Conservation (phyloP, 1,284 basidiomycete species). For the Chondrostereum purpureum region DNA sequence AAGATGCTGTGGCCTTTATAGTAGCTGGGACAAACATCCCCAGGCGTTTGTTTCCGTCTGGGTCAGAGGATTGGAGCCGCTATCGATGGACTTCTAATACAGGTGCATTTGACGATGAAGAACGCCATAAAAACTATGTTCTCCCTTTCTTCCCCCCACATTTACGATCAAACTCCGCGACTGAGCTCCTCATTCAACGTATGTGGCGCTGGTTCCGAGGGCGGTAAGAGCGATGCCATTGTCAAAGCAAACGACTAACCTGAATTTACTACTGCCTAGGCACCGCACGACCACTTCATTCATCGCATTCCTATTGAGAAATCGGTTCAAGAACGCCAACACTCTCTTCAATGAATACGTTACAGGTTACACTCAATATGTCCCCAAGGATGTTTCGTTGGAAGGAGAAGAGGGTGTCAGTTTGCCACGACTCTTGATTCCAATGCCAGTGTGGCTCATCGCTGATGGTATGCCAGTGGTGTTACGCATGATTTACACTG, state of each 20-base stretch:
- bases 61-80: neutral
- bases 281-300: neutral
- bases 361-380: neutral
- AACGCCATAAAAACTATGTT: neutral
- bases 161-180: too few species aligned
- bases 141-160: neutral
- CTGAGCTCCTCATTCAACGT: neutral
- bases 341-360: neutral
- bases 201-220: neutral
- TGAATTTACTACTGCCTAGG: neutral
- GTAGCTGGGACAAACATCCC: slow-evolving; percentile 11
- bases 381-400: too few species aligned
- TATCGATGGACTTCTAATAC: neutral
- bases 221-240: neutral
- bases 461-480: too few species aligned
- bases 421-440: too few species aligned
- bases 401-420: too few species aligned
- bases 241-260: too few species aligned
- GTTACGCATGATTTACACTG: too few species aligned
- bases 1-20: slow-evolving; percentile 5
- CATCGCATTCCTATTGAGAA: neutral
- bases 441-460: too few species aligned
- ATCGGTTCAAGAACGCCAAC: too few species aligned
- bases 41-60: neutral
- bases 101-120: neutral